phyloP scores from a whole-genome alignment of 2,329 filamentous ascomycete species.

The Fusarium globosum region DNA sequence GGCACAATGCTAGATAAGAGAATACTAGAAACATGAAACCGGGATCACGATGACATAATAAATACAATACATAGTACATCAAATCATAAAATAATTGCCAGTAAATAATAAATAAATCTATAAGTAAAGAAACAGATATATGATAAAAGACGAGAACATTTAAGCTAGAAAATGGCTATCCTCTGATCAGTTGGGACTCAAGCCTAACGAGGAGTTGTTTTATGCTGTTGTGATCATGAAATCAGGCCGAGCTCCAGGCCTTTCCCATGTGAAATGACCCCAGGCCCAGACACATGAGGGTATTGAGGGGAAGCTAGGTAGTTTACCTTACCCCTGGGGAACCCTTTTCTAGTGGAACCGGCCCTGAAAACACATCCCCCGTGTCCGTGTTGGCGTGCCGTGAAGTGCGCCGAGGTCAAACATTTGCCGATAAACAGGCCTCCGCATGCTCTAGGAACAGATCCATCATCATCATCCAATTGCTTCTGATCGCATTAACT shows the following conservation, averaged over 20 bases:
- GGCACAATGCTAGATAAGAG: no score
- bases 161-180: background rate
- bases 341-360: constrained; percentile 25
- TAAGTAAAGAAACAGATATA: background rate
- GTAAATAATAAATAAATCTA: background rate
- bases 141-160: background rate
- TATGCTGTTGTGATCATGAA: background rate
- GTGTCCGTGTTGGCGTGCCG: constrained; percentile 17
- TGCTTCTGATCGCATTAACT: constrained; percentile 34
- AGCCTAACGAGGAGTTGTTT: background rate
- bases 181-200: background rate
- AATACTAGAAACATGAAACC: no score
- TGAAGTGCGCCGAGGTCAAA: constrained; percentile 36
- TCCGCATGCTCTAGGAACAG: constrained; percentile 26
- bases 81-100: no score
- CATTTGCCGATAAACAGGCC: constrained; percentile 37
- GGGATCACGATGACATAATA: no score
- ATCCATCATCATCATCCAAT: constrained; percentile 33
- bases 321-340: constrained; percentile 6
- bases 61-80: no score
- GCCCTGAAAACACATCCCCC: constrained; percentile 30
- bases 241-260: background rate
- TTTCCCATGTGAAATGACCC: constrained; percentile 4
- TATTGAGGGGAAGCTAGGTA: background rate
- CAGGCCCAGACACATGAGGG: background rate